A percentile compares a stretch with the other conserved stretches of the same genome.
phyloP scores from a whole-genome alignment of 345 rosid species.

The Cardamine resedifolia region DNA sequence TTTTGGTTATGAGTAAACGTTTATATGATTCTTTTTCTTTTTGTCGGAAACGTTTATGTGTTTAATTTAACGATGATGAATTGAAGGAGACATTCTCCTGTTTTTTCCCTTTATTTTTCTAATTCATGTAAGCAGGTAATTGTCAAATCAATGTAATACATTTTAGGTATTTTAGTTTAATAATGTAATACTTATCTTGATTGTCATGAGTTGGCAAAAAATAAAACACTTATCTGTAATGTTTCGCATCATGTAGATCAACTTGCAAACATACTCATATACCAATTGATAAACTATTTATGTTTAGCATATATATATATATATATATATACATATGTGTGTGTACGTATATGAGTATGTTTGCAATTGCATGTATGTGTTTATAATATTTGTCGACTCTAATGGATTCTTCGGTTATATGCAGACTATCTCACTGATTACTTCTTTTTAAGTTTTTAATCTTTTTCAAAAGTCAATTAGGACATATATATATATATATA shows the following conservation, averaged over 20 bases:
- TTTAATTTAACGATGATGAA: background rate
- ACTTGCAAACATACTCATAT: constrained; percentile 22
- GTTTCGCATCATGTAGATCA: background rate
- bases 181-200: constrained; percentile 23
- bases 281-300: constrained; percentile 1
- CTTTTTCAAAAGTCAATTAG: background rate
- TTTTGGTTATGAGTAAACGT: background rate
- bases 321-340: too few species aligned
- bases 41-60: background rate
- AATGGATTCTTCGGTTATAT: background rate
- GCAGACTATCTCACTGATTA: background rate
- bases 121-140: background rate
- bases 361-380: background rate
- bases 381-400: background rate
- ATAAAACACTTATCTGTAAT: background rate
- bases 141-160: constrained; percentile 22
- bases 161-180: background rate
- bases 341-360: background rate
- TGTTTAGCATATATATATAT: background rate
- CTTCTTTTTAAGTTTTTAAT: background rate
- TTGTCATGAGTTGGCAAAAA: background rate
- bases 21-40: too few species aligned
- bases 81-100: background rate
- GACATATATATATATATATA: too few species aligned
- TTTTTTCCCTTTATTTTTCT: background rate